Evolutionary conservation across 2,329 filamentous ascomycete genomes (phyloP), one percentile per base, ranked within the genome.

Genomic region (Coniochaeta ligniaria): DNA sequence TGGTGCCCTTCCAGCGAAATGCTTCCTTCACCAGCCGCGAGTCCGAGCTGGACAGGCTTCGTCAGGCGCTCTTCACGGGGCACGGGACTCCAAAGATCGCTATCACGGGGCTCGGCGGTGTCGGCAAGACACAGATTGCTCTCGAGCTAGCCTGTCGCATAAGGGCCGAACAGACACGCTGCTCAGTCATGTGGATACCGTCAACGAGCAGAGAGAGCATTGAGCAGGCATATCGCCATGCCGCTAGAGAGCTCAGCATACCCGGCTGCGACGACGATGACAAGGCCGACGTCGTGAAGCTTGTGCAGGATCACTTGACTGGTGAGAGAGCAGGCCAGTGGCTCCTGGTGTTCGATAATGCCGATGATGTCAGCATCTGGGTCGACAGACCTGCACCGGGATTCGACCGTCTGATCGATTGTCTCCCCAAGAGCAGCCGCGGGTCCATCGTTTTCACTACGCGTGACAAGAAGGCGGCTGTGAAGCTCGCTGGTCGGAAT

Each of bases 121-220:
- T 73, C 7, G 74, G 75, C 9, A 77, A 78, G 63, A 75, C 75
- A 1, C 69, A 73, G 38, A 57, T 77, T 12, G 72, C 67, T 6
- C 65, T 79, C 6, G 69, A 76, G 59, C 61, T 76, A 38, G 74
- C 72, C 2, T 72, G 77, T 64, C 71, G 68, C 63, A 70, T 68
- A 8, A 72, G 65, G 59, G 59, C 72, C 9, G 69, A 68, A 14
- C 54, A 69, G 26, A 69, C 69, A 2, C 67, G 71, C 6, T 76
- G 69, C 55, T 75, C 72, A 0, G 65, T 80, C 50, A 72, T 80
- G 62, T 80, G 75, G 77, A 67, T 80, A 9, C 70, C 73, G 9
- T 74, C 72, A 11, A 67, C 68, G n/a, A 75, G 72, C 60, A 63
- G 63, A 28, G 71, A 70, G 24, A 73, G 66, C 59, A 71, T 79